phyloP scores from a whole-genome alignment of 2,329 filamentous ascomycete species.

The Botrytis sinoallii region DNA sequence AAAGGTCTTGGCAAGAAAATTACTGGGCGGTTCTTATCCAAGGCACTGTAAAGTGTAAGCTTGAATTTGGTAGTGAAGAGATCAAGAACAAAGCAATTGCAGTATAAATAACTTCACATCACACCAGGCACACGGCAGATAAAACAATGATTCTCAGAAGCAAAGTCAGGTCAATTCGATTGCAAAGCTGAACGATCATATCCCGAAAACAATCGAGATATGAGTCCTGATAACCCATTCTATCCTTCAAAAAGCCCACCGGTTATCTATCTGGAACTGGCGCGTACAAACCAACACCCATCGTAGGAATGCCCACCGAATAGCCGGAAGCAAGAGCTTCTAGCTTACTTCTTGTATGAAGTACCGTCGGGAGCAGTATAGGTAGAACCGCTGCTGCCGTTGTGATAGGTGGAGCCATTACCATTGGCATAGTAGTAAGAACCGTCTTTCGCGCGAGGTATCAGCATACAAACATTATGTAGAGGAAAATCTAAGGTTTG shows the following conservation, averaged over 20 bases:
- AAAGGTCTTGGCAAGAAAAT: too few relatives aligned
- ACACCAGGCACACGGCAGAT: not conserved
- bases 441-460: constrained; percentile 43
- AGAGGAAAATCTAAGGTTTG: not conserved
- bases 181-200: not conserved
- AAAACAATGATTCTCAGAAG: not conserved
- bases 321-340: not conserved
- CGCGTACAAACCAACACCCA: fast-evolving
- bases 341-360: constrained; percentile 31
- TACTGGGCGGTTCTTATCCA: too few relatives aligned
- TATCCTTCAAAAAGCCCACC: not conserved
- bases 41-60: not conserved
- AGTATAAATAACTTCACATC: not conserved
- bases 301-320: not conserved
- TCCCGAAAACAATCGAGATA: not conserved
- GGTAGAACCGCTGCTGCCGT: constrained; percentile 51
- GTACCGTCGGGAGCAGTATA: constrained; percentile 57
- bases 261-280: not conserved
- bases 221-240: not conserved
- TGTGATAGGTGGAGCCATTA: constrained; percentile 67
- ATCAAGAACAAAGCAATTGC: not conserved
- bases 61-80: not conserved
- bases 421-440: constrained; percentile 74
- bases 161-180: not conserved
- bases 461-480: not conserved